Base-by-base conservation (phyloP, 2,329 filamentous ascomycete genomes). In the Grosmannia huntii region DNA sequence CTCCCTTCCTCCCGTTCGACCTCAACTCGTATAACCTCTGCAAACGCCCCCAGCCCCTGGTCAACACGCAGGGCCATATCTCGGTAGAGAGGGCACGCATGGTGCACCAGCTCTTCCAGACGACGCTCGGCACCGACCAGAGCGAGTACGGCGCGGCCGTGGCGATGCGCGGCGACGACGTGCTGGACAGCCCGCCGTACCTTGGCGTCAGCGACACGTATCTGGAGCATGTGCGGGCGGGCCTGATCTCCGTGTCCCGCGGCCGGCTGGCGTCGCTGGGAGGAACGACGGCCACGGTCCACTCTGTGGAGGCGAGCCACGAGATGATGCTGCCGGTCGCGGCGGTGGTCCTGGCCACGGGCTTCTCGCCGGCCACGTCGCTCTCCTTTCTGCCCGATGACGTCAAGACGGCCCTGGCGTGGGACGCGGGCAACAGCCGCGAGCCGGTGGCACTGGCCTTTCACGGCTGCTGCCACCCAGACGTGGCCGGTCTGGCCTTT, bases 201-300 rank as follows among this genome's bases (percentile, higher is more conserved):
- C 72, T 90, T 6, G 83, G 83, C 10, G 80, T 90, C 57, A 87
- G 84, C 55, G 85, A 89, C 62, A 79, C 79, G 60, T 94, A 95
- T 65, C 70, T 79, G 31, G 85, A 90, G 56, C 89, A 89, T 65
- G 86, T 90, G 16, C 80, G 87, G 36, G 82, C 81, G 0, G 82
- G 83, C 0, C 69, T 77, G 12, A 84, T 89, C 53, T 68, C 71
- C 0, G 66, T 82, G 3, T 74, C 71, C 1, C 72, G 69, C 4
- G 83, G 83, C 27, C 77, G 75, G 49, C 66, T 80, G 0, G 64
- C 70, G 0, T 68, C 65, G 0, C 57, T 78, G 4, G 63, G 60
- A 0, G 74, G 66, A 19, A 67, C 64, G n/a, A 69, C 68, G 1
- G 75, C 57, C 0, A n/a, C 14, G 21, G 23, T 57, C 12, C 16